phyloP scores from a whole-genome alignment of 2,329 filamentous ascomycete species.

The Pseudophaeomoniella oleicola region DNA sequence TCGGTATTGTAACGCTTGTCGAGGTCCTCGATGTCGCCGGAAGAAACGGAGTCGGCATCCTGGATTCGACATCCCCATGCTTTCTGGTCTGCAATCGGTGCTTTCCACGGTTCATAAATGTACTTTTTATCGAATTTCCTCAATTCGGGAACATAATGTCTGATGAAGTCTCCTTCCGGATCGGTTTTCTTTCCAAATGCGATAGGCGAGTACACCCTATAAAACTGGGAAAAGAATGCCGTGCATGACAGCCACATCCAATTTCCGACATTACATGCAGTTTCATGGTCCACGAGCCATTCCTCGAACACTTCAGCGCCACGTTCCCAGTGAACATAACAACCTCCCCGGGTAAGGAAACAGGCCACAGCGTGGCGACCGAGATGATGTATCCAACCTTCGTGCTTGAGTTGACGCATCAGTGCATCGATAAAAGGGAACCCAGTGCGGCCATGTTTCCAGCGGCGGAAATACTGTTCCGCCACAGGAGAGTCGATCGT shows the following conservation, averaged over 20 bases:
- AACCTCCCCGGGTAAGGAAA: constrained; percentile 66
- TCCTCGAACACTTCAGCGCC: constrained; percentile 69
- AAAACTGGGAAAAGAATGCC: constrained; percentile 62
- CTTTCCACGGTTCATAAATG: constrained; percentile 71
- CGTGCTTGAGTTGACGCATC: constrained; percentile 56
- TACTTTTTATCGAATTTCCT: constrained; percentile 47
- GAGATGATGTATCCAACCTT: constrained; percentile 71
- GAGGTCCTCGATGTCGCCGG: not conserved
- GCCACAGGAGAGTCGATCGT: constrained; percentile 47
- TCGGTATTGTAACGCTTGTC: not conserved
- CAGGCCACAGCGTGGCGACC: constrained; percentile 66
- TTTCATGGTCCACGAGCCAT: constrained; percentile 59
- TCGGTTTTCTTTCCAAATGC: constrained; percentile 67
- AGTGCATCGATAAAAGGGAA: constrained; percentile 72
- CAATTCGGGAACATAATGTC: constrained; percentile 54
- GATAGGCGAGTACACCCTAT: constrained; percentile 54
- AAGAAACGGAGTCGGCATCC: constrained; percentile 26
- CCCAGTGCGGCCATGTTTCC: constrained; percentile 54
- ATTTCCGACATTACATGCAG: constrained; percentile 59
- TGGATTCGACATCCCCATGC: constrained; percentile 49
- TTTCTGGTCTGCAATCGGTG: constrained; percentile 52
- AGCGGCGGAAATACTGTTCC: constrained; percentile 52
- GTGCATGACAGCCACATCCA: constrained; percentile 62
- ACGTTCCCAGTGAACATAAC: constrained; percentile 66
- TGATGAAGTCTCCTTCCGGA: constrained; percentile 48